A percentile compares a stretch with the other conserved stretches of the same genome.
These are phyloP conservation scores for Dioszegia aurantiaca DNA, from an alignment of 768 basidiomycete species.

Conservation along the genomic window DNA sequence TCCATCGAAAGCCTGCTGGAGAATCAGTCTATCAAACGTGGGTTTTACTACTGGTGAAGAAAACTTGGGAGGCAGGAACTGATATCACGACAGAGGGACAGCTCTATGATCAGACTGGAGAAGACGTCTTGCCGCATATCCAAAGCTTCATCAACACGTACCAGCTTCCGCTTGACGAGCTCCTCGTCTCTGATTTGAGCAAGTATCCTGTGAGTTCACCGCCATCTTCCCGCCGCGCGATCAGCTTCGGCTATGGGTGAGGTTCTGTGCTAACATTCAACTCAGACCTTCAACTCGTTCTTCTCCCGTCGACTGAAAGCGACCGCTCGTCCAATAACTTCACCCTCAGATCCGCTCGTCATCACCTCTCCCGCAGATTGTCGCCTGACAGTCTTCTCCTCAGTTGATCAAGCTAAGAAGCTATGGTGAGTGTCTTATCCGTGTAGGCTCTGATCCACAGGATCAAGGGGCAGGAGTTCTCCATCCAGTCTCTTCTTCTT, in stretches of 20 bases:
- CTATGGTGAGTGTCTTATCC: constrained; percentile 60
- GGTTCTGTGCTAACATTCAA: neutral
- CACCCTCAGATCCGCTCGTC: constrained; percentile 57
- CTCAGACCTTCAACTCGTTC: constrained; percentile 69
- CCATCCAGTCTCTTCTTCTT: constrained; percentile 63
- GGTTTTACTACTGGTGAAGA: constrained; percentile 11
- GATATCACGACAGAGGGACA: constrained; percentile 38
- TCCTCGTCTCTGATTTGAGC: constrained; percentile 63
- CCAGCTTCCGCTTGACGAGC: constrained; percentile 60
- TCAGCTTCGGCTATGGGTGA: too few relatives aligned
- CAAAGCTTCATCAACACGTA: constrained; percentile 51
- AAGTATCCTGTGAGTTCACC: constrained; percentile 56
- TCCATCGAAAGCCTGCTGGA: constrained; percentile 44
- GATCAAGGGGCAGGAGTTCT: constrained; percentile 72
- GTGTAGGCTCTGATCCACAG: constrained; percentile 21
- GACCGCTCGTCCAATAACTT: constrained; percentile 63
- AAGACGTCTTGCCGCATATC: constrained; percentile 51
- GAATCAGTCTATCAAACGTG: constrained; percentile 49
- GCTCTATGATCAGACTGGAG: constrained; percentile 46
- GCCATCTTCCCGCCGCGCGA: too few relatives aligned
- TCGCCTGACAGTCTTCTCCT: constrained; percentile 67
- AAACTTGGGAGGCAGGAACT: constrained; percentile 4
- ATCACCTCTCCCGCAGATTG: constrained; percentile 71
- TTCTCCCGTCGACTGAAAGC: constrained; percentile 65
- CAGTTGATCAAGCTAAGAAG: constrained; percentile 61